Evolutionary conservation across 352 stramenopile species (phyloP), one percentile per base, ranked within the genome.

Genomic region (Phytophthora brassicae): DNA sequence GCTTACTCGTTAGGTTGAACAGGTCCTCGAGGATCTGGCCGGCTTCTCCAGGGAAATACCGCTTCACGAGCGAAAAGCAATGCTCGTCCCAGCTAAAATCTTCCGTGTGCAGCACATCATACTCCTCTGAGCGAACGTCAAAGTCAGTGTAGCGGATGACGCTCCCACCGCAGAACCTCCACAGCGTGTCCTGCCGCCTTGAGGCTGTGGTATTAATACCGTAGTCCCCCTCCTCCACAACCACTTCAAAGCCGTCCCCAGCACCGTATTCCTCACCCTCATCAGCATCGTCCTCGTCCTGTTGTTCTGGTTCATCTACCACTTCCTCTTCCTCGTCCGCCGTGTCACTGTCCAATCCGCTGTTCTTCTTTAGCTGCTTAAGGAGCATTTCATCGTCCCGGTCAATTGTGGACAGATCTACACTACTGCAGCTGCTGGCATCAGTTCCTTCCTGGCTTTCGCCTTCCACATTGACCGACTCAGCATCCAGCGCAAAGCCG

Each of bases 41-140:
- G 19, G 82, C 82, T 56, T 91, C 75, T 16, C 84, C 84, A 0
- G 84, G 84, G 64, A 91, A 95, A 73, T 95, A 95, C 6, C 85
- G 77, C 46, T 83, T 85, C 28, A 95, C 81, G 28, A 94, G 79
- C 23, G 87, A 91, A 65, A 94, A 94, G 53, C 85, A 91, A 56
- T 95, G 87, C 62, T 95, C 85, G 50, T 92, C 87, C 87, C 87
- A 95, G 62, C 81, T 90, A 61, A 95, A 95, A 56, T 95, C 87
- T 48, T 95, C 85, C 16, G 87, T 94, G 56, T 95, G 84, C 24
- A 95, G 68, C 57, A 95, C 83, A 36, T 82, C 79, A 53, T 95
- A 94, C 33, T 89, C 79, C 39, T 76, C 57, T 1, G 85, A 92
- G 20, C 76, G 75, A n/a, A 95, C 84, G 65, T 95, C 85, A 70